These are phyloP conservation scores for Auricularia sp. DNA, from an alignment of 768 basidiomycete species.

Conservation along the genomic window DNA sequence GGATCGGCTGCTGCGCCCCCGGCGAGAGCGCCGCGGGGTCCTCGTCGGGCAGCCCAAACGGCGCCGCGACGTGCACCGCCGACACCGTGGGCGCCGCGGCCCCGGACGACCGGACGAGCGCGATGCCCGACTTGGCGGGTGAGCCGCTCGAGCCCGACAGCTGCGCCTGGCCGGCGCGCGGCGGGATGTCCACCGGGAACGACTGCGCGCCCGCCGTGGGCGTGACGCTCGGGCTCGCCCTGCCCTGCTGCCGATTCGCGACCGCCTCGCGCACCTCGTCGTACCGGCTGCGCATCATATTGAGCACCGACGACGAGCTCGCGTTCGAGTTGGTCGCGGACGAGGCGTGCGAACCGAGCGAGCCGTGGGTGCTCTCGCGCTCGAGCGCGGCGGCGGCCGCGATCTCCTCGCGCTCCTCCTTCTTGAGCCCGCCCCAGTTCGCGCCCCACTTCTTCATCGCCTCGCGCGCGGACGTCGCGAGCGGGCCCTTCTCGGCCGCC, in stretches of 20 bases:
- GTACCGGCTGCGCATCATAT: constrained; percentile 32
- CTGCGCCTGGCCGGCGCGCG: constrained; percentile 12
- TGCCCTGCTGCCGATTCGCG: constrained; percentile 48
- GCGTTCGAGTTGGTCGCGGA: constrained; percentile 8
- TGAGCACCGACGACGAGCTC: constrained; percentile 20
- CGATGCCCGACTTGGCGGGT: constrained; percentile 17
- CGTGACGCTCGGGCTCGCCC: constrained; percentile 17
- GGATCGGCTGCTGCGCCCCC: constrained; percentile 35
- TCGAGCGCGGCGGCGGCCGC: constrained; percentile 10
- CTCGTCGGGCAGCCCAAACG: constrained; percentile 10
- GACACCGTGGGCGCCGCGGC: constrained; percentile 4
- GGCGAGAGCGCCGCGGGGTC: background rate
- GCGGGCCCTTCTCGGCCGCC: constrained; percentile 68
- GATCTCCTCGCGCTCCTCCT: constrained; percentile 21
- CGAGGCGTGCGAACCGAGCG: too few relatives aligned
- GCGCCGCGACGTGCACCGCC: constrained; percentile 11
- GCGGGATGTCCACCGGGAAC: constrained; percentile 23
- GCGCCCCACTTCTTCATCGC: constrained; percentile 88
- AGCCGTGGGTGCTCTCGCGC: constrained; percentile 4
- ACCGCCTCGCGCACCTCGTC: constrained; percentile 73
- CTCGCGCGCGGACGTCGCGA: constrained; percentile 79
- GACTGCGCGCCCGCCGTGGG: constrained; percentile 15
- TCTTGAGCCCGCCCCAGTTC: constrained; percentile 53
- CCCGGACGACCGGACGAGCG: constrained; percentile 29
- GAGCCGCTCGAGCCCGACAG: constrained; percentile 14